phyloP scores from a whole-genome alignment of 108 stramenopile species.

The Skeletonema tropicum region DNA sequence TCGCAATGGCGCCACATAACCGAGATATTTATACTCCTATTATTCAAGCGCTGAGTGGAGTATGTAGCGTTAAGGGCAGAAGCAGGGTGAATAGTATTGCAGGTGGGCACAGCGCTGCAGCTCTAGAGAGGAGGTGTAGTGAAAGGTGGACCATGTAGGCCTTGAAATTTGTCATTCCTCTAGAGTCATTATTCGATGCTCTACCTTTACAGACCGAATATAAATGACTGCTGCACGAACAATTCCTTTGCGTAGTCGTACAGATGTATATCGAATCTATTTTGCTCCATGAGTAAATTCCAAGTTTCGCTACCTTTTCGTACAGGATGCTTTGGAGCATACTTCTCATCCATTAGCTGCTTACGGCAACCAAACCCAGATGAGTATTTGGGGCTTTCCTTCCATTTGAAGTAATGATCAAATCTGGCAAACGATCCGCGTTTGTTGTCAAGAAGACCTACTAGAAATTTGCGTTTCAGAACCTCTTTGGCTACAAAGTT shows the following conservation, averaged over 20 bases:
- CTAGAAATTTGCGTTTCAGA: slow-evolving; percentile 42
- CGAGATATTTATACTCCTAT: too few relatives aligned
- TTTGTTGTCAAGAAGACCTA: slow-evolving; percentile 48
- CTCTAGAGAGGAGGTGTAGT: too few relatives aligned
- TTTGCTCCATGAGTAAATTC: slow-evolving; percentile 42
- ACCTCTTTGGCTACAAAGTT: slow-evolving; percentile 25
- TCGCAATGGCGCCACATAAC: too few relatives aligned
- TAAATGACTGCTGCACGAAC: slow-evolving; percentile 37
- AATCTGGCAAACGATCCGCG: slow-evolving; percentile 49
- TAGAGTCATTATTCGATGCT: too few relatives aligned
- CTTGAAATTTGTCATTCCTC: too few relatives aligned
- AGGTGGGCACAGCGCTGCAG: too few relatives aligned
- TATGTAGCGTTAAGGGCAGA: too few relatives aligned
- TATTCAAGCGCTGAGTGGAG: too few relatives aligned
- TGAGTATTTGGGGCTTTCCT: slow-evolving; percentile 39
- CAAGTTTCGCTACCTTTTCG: slow-evolving; percentile 27
- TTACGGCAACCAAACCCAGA: slow-evolving; percentile 46
- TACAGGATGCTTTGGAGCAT: slow-evolving; percentile 33
- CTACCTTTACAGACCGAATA: slow-evolving; percentile 34
- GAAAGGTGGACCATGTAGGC: background rate
- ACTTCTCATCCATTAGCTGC: slow-evolving; percentile 46
- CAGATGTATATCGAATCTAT: slow-evolving; percentile 38
- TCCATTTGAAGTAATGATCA: slow-evolving; percentile 54
- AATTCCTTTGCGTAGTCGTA: slow-evolving; percentile 47
- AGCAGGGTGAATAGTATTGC: too few relatives aligned